Percentiles rank a stretch among this genome's conserved stretches.
phyloP scores from a whole-genome alignment of 768 basidiomycete genomes.

The Serendipita indica region DNA sequence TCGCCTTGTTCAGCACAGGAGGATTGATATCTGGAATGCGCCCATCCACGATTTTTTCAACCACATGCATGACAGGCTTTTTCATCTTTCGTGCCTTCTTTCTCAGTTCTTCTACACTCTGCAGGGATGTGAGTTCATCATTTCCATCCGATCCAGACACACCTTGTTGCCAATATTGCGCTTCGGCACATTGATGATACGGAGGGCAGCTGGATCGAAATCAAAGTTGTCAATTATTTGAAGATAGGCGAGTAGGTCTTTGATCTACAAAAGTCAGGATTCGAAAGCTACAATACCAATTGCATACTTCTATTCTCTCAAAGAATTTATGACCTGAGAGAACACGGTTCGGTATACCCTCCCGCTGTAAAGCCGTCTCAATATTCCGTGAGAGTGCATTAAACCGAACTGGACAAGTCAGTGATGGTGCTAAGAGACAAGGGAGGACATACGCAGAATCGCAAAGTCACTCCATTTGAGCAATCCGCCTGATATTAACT shows the following conservation, averaged over 20 bases:
- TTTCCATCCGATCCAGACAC: conserved; percentile 1
- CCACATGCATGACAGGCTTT: conserved; percentile 40
- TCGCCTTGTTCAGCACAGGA: conserved; percentile 46
- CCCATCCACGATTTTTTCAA: conserved; percentile 49
- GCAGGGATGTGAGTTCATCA: background rate
- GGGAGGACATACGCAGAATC: conserved; percentile 46
- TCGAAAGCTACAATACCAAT: background rate
- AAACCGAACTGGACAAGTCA: conserved; percentile 45
- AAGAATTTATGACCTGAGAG: conserved; percentile 79
- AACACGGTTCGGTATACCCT: conserved; percentile 62
- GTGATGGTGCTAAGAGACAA: background rate
- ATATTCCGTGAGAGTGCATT: conserved; percentile 64
- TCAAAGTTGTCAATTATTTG: conserved; percentile 66
- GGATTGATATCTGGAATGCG: conserved; percentile 51
- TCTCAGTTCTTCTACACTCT: conserved; percentile 51
- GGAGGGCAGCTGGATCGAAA: conserved; percentile 49
- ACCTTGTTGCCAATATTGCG: conserved; percentile 72
- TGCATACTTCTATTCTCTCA: conserved; percentile 55
- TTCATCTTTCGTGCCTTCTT: conserved; percentile 36
- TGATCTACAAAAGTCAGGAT: conserved; percentile 34
- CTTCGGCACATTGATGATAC: conserved; percentile 59
- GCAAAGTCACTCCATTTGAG: conserved; percentile 65
- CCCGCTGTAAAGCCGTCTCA: conserved; percentile 60
- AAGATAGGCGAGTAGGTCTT: conserved; percentile 68
- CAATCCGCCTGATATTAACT: conserved; percentile 59